Evolutionary conservation across 495 filamentous ascomycete genomes (phyloP), one percentile per base, ranked within the genome.

Genomic region (Xanthoparmelia taractica): DNA sequence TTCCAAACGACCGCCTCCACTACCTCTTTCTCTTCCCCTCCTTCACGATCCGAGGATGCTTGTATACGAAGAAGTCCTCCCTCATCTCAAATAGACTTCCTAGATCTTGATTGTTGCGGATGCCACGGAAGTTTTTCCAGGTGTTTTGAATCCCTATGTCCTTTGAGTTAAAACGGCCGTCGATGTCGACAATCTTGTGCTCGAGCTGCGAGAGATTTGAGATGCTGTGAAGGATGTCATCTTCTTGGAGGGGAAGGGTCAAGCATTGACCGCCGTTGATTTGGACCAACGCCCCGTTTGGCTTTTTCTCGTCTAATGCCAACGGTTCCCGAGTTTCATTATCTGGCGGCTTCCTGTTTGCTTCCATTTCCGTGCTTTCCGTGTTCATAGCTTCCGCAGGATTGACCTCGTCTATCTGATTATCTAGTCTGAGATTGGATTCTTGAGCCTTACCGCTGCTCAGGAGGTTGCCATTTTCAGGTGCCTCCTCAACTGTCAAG

Each of bases 101-200:
- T 66, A 83, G 78, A 59, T 84, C 82, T 69, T 84, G 81, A 38
- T 84, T 81, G 37, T 79, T 70, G 31, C 82, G 73, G 38, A 75
- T 76, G 54, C 74, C 77, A 8, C 82, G 79, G 48, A 82, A 64
- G 38, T 74, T 71, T 64, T 82, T 81, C 81, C 81, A 84, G 8
- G 78, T 68, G 71, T 82, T 84, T 1, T 71, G 69, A 50, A 71
- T 74, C 0, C 69, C 68, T n/a, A 64, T 45, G 4, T 69, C 50
- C 13, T 50, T 62, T 1, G 56, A 37, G 15, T 66, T 41, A 13
- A 75, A 61, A 25, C 78, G 75, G 5, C 76, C 75, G 58, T 84
- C 79, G 34, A 76, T 67, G 57, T 76, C 72, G 12, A 82, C 47
- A 15, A 83, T 78, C 27, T 73, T 72, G 0, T 61, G 59, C 25